Evolutionary conservation across 371 early-diverging fungal species (phyloP).

Genomic region (Lichtheimia corymbifera): DNA sequence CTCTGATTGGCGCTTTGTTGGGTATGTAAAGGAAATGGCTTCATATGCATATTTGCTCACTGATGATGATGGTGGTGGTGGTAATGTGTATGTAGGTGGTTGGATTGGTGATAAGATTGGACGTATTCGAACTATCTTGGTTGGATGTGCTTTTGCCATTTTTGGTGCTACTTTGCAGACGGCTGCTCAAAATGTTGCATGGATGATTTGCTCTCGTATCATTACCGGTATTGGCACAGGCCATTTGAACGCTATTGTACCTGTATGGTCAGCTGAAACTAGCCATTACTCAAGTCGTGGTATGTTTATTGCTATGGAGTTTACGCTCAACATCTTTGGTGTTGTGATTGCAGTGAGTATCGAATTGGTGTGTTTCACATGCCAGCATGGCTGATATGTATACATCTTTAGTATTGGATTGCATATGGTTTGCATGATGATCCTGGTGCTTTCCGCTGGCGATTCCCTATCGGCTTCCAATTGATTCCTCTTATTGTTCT

Average conservation of each 20-base stretch:
- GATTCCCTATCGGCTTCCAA: slow-evolving; percentile 45
- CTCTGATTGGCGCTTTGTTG: slow-evolving; percentile 42
- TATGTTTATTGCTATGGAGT: slow-evolving; percentile 40
- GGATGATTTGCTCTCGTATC: slow-evolving; percentile 48
- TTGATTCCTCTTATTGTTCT: slow-evolving; percentile 32
- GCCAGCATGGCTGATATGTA: not conserved
- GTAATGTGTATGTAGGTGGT: slow-evolving; percentile 15
- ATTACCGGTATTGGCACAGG: slow-evolving; percentile 50
- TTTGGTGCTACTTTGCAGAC: slow-evolving; percentile 46
- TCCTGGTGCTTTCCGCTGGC: slow-evolving; percentile 40
- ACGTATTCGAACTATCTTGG: slow-evolving; percentile 37
- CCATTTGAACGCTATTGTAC: slow-evolving; percentile 47
- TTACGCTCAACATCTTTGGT: slow-evolving; percentile 46
- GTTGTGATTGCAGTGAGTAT: slow-evolving; percentile 34
- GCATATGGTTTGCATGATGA: slow-evolving; percentile 31
- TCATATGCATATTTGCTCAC: too few relatives aligned
- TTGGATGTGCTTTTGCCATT: slow-evolving; percentile 35
- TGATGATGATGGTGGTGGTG: too few relatives aligned
- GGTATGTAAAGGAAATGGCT: not conserved
- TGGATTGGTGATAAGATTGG: slow-evolving; percentile 44
- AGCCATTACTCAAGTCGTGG: slow-evolving; percentile 42
- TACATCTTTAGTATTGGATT: slow-evolving; percentile 27
- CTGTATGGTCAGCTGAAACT: slow-evolving; percentile 47
- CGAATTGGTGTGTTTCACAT: not conserved
- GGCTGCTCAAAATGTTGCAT: slow-evolving; percentile 37